A percentile compares a stretch with the other conserved stretches of the same genome.
These are phyloP conservation scores for Guillardia theta DNA, from an alignment of 78 protist species.

Conservation along the genomic window DNA sequence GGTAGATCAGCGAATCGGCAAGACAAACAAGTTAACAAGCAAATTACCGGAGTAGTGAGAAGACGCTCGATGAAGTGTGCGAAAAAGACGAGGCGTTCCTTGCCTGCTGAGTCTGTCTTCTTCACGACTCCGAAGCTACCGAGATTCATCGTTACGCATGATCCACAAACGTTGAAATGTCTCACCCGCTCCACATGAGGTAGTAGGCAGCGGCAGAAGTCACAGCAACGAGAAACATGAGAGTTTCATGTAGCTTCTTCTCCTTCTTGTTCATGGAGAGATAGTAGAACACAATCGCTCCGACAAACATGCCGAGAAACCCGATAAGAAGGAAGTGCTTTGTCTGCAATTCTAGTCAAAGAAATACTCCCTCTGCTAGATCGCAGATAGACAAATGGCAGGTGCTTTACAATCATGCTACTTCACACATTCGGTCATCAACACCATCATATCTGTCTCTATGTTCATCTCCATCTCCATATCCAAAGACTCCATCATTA, in stretches of 20 bases:
- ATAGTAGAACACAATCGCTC: neutral
- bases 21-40: neutral
- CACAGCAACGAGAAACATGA: neutral
- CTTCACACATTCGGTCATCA: neutral
- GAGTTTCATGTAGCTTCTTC: neutral
- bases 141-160: neutral
- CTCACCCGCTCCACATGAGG: slow-evolving; percentile 17
- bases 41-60: neutral
- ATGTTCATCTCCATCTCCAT: neutral
- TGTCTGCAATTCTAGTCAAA: neutral
- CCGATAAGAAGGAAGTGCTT: slow-evolving; percentile 37
- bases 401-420: neutral
- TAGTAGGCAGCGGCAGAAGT: neutral
- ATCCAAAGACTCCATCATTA: no score
- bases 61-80: neutral
- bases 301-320: neutral
- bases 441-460: neutral
- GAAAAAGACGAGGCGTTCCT: neutral
- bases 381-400: neutral
- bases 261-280: neutral
- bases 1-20: neutral
- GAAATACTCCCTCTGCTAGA: neutral
- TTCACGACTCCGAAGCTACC: neutral
- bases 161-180: neutral
- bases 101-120: neutral